Evolutionary conservation across 2,329 filamentous ascomycete genomes (phyloP).

Genomic region (Fusarium sp.): DNA sequence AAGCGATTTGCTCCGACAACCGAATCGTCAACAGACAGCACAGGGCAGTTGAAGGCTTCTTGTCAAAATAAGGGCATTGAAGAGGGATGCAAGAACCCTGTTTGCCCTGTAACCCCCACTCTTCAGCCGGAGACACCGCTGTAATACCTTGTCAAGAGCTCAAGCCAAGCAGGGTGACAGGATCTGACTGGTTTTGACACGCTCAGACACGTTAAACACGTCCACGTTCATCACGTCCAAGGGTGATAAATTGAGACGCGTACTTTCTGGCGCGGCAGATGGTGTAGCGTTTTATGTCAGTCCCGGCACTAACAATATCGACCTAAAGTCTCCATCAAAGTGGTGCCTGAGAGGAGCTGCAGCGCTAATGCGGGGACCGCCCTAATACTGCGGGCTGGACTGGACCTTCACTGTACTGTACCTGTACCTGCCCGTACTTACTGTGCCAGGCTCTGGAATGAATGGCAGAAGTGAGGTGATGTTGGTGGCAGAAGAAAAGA

Average conservation of each 20-base stretch:
- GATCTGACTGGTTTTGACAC: neutral
- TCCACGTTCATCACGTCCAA: constrained; percentile 2
- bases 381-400: neutral
- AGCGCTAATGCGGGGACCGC: constrained; percentile 40
- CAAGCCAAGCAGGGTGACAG: neutral
- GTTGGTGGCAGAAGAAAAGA: constrained; percentile 19
- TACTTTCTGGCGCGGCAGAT: neutral
- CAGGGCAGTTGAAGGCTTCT: constrained; percentile 27
- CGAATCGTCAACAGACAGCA: constrained; percentile 29
- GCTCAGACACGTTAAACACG: neutral
- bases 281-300: neutral
- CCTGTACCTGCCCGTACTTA: neutral
- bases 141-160: too few relatives aligned
- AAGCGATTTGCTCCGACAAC: constrained; percentile 20
- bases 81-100: neutral
- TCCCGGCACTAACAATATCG: constrained; percentile 35
- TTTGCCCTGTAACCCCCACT: constrained; percentile 18
- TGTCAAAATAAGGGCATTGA: neutral
- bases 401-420: neutral
- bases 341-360: constrained; percentile 12
- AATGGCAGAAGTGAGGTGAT: constrained; percentile 22
- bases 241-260: constrained; percentile 15
- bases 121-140: constrained; percentile 21
- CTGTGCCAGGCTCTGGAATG: constrained; percentile 35
- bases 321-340: constrained; percentile 32